Evolutionary conservation across 2,329 filamentous ascomycete genomes (phyloP), one percentile per base, ranked within the genome.

Genomic region (Colletotrichum eleusines): DNA sequence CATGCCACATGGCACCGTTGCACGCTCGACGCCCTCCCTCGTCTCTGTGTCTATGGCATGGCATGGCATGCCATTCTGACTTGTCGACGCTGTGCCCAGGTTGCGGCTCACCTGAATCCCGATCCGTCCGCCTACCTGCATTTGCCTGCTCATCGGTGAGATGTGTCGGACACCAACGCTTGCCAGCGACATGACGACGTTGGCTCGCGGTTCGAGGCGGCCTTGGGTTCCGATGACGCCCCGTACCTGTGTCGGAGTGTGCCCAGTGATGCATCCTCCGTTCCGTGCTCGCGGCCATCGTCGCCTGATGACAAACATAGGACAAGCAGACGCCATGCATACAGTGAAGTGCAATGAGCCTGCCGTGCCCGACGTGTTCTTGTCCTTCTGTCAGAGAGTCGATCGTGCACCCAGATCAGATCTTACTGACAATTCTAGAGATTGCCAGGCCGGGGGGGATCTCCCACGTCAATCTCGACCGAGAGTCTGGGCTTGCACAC

Each of bases 1-100:
- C 40, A 44, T 31, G 33, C 40, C 66, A 66, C 66, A 66, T 66
- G 66, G 66, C 66, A 55, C 35, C 66, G 55, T 46, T 48, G 54
- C 66, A 66, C 48, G 26, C 66, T 33, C 31, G 3, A 3, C 31
- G 31, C 31, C 31, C 7, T n/a, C n/a, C n/a, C n/a, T n/a, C n/a
- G n/a, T n/a, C n/a, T n/a, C n/a, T n/a, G n/a, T n/a, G n/a, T n/a
- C n/a, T n/a, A n/a, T n/a, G n/a, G n/a, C n/a, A n/a, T n/a, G n/a
- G n/a, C n/a, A n/a, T n/a, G n/a, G 31, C 38, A 44, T 59, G 26
- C 38, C 23, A 26, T 44, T 35, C 40, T 26, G 33, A 50, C 40
- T 58, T 51, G 23, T 59, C 53, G n/a, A 66, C 48, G 23, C 44
- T 35, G 46, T 26, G 18, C 31, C n/a, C 38, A 57, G n/a, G 53